phyloP scores from a whole-genome alignment of 2,329 filamentous ascomycete genomes.

The Leptographium flavum region DNA sequence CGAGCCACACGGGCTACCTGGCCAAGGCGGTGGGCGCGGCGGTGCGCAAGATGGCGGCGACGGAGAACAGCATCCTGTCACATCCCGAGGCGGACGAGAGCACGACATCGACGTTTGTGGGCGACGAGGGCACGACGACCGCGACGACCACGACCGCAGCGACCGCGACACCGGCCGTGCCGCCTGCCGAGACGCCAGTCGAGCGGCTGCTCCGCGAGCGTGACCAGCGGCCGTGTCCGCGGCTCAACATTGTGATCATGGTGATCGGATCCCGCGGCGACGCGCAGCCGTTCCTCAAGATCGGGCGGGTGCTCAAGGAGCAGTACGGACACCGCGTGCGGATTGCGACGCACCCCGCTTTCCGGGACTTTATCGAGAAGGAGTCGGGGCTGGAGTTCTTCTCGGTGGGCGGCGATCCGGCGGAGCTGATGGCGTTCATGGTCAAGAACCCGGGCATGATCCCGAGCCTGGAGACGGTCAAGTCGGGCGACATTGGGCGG shows the following conservation, averaged over 20 bases:
- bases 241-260: conserved; percentile 68
- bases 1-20: conserved; percentile 53
- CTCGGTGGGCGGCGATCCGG: conserved; percentile 63
- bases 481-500: conserved; percentile 56
- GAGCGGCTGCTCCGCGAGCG: conserved; percentile 9
- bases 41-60: conserved; percentile 38
- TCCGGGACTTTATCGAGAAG: conserved; percentile 60
- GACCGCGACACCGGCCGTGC: conserved; percentile 12
- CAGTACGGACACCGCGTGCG: conserved; percentile 61
- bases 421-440: conserved; percentile 79
- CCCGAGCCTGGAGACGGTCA: conserved; percentile 57
- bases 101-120: not conserved
- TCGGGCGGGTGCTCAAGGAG: conserved; percentile 59
- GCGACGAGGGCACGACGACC: not conserved
- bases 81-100: conserved; percentile 1
- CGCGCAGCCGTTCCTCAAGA: conserved; percentile 64
- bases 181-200: conserved; percentile 12
- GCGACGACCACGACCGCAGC: not conserved
- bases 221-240: conserved; percentile 24
- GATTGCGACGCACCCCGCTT: conserved; percentile 65
- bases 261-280: conserved; percentile 71
- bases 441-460: conserved; percentile 72
- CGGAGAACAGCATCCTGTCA: conserved; percentile 16
- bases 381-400: conserved; percentile 69
- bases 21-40: conserved; percentile 58